These are phyloP conservation scores for Botryotinia narcissicola DNA, from an alignment of 2,329 filamentous ascomycete species.

Conservation along the genomic window DNA sequence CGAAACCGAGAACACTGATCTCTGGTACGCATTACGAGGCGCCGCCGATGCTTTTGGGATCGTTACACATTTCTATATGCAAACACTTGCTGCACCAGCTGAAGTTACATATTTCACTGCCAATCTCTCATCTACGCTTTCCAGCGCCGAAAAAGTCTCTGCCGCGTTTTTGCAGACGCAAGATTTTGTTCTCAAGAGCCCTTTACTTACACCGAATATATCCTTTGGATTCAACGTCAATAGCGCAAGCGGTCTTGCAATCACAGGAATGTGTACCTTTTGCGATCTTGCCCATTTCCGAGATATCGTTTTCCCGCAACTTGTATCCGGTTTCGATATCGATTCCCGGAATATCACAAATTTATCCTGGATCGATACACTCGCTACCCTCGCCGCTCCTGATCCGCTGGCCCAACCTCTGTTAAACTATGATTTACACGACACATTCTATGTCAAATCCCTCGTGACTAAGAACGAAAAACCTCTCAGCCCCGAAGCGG, in stretches of 20 bases:
- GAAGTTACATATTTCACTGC: slow-evolving; percentile 31
- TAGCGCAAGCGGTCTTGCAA: slow-evolving; percentile 36
- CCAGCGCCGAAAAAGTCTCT: slow-evolving; percentile 25
- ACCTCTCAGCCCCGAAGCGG: slow-evolving; percentile 20
- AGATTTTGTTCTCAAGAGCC: slow-evolving; percentile 41
- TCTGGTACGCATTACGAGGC: slow-evolving; percentile 39
- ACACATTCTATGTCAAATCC: slow-evolving; percentile 40
- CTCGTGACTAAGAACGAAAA: slow-evolving; percentile 18
- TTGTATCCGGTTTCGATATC: slow-evolving; percentile 41
- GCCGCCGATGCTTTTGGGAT: slow-evolving; percentile 40
- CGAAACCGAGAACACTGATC: slow-evolving; percentile 29
- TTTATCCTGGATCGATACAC: slow-evolving; percentile 39
- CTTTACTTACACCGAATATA: slow-evolving; percentile 43
- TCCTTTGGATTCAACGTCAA: slow-evolving; percentile 45
- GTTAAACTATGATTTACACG: slow-evolving; percentile 40
- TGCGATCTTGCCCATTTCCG: slow-evolving; percentile 40
- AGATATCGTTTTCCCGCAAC: slow-evolving; percentile 40
- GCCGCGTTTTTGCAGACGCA: slow-evolving; percentile 43
- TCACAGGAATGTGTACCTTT: slow-evolving; percentile 45
- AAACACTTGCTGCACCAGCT: slow-evolving; percentile 40
- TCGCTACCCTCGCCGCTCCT: slow-evolving; percentile 25
- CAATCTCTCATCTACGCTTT: slow-evolving; percentile 26
- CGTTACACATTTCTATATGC: slow-evolving; percentile 36
- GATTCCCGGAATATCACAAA: slow-evolving; percentile 31
- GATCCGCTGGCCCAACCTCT: slow-evolving; percentile 39